phyloP scores from a whole-genome alignment of 2,329 filamentous ascomycete species.

The Aaosphaeria arxii region DNA sequence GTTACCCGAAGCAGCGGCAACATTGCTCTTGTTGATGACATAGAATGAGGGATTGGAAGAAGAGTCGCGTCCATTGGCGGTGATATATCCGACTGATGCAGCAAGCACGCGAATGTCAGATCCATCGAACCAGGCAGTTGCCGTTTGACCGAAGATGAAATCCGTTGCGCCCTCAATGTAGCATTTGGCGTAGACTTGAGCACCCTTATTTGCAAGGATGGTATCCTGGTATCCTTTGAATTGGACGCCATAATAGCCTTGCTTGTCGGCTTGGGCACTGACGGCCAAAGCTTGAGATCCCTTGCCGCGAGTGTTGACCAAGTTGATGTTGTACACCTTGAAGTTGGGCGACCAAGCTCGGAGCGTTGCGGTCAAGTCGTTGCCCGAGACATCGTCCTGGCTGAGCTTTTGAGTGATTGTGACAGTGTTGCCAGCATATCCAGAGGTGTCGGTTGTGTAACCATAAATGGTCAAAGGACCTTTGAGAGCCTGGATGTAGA shows the following conservation, averaged over 20 bases:
- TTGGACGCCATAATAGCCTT: conserved; percentile 57
- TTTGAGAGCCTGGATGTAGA: conserved; percentile 49
- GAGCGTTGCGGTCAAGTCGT: conserved; percentile 56
- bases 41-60: conserved; percentile 45
- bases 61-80: conserved; percentile 32
- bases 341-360: conserved; percentile 50
- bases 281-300: conserved; percentile 55
- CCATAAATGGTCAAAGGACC: conserved; percentile 58
- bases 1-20: conserved; percentile 42
- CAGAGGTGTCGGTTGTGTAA: conserved; percentile 50
- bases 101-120: conserved; percentile 48
- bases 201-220: conserved; percentile 42
- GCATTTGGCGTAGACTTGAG: conserved; percentile 55
- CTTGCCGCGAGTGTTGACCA: conserved; percentile 44
- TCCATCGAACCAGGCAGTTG: conserved; percentile 51
- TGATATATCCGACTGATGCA: conserved; percentile 40
- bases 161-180: conserved; percentile 59
- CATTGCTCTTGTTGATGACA: conserved; percentile 54
- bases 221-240: conserved; percentile 60
- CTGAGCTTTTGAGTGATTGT: conserved; percentile 50
- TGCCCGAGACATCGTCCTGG: conserved; percentile 47
- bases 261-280: conserved; percentile 48
- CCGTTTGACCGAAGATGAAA: conserved; percentile 58
- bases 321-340: conserved; percentile 62
- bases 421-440: conserved; percentile 57